Evolutionary conservation across 176 grass and related monocot genomes (phyloP), one percentile per base, ranked within the genome.

Genomic region (Calamus simplicifolius): DNA sequence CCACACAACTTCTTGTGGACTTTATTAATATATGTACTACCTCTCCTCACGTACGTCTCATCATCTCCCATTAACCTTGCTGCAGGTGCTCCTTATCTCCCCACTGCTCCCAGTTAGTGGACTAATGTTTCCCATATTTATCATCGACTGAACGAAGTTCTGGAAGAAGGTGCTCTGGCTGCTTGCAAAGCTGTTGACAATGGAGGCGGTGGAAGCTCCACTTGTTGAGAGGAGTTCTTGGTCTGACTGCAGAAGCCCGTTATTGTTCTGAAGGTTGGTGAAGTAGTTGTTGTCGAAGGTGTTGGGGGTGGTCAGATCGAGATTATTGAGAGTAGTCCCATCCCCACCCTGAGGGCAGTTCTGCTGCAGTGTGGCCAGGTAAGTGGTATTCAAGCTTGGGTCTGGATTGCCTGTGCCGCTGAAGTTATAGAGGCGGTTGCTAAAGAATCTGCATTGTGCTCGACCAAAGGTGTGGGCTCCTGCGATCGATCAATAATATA

Each of bases 391-490:
- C 69, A 92, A 57, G 50, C 69, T 78, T 62, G 81, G 84, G 78
- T 97, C 93, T 1, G 84, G 60, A 25, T 3, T 30, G 1, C 59
- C 56, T 4, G 70, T 87, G 10, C 51, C 23, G 31, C 51, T 82
- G 78, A 85, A 92, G 81, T 92, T 85, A 81, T 91, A 91, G 19
- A 97, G 81, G 27, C 93, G 52, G 13, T 48, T 14, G 61, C 56
- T 69, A 62, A 97, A 69, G 75, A 74, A 71, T 52, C 48, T 53
- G 79, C 93, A 97, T 43, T 64, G 87, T 19, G 65, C 75, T 43
- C 83, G 72, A 51, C 93, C 87, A 7, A 97, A 83, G 49, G 84
- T 97, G 79, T 97, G 87, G 17, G 93, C 93, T 18, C 87, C 92
- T 97, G 62, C 27, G 3, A 12, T 13, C 3, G 13, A n/a, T n/a